These are phyloP conservation scores for Talaromyces rugulosus DNA, from an alignment of 2,329 filamentous ascomycete genomes.

Conservation along the genomic window DNA sequence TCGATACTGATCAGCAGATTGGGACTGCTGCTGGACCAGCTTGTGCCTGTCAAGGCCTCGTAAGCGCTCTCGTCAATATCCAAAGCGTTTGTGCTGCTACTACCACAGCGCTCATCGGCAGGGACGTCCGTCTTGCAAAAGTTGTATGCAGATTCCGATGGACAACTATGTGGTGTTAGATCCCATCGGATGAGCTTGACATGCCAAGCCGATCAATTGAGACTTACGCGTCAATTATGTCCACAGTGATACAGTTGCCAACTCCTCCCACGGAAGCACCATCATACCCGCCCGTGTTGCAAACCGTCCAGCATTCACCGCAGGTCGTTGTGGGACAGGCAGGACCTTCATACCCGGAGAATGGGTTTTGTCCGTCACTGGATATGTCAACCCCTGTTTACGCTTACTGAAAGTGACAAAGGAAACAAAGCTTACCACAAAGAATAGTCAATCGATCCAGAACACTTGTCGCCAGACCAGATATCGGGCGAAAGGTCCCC, in stretches of 20 bases:
- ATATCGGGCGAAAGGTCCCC: not conserved
- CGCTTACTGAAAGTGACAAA: not conserved
- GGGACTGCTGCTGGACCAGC: not conserved
- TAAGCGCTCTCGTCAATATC: not conserved
- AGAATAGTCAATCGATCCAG: not conserved
- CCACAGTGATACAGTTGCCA: not conserved
- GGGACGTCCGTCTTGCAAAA: not conserved
- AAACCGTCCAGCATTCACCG: not conserved
- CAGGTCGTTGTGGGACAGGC: not conserved
- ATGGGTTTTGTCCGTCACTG: not conserved
- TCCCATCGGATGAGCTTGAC: not conserved
- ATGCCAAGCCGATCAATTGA: not conserved
- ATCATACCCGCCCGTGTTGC: not conserved
- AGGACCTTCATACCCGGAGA: not conserved
- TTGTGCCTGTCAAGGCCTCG: not conserved
- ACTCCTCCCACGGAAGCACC: not conserved
- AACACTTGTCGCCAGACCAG: not conserved
- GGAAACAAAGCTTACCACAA: not conserved
- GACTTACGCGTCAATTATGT: not conserved
- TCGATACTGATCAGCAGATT: not conserved
- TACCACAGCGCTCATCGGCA: not conserved
- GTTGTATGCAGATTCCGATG: not conserved
- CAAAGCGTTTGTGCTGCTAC: not conserved
- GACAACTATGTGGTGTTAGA: not conserved
- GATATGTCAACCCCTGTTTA: not conserved